Evolutionary conservation across 2,329 filamentous ascomycete genomes (phyloP).

Genomic region (Fusarium praegraminearum): DNA sequence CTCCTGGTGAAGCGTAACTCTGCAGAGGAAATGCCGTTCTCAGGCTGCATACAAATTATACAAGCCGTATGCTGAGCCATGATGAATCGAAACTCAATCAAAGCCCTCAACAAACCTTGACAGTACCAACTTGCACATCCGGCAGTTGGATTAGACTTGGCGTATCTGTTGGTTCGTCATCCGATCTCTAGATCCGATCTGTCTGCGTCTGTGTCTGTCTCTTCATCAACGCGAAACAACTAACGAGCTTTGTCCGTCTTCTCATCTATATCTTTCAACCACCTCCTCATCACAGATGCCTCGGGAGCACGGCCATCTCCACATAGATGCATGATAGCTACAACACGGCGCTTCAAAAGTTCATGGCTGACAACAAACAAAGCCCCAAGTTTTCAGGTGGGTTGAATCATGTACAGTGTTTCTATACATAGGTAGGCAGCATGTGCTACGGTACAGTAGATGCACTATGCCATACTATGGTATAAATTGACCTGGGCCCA

Average conservation of each 20-base stretch:
- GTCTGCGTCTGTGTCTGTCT: not conserved
- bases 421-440: not conserved
- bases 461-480: not conserved
- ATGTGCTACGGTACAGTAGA: conserved; percentile 8
- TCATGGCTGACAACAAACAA: conserved; percentile 30
- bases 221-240: conserved; percentile 28
- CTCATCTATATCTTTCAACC: not conserved
- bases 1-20: conserved; percentile 15
- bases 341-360: conserved; percentile 21
- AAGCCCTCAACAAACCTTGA: not conserved
- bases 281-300: not conserved
- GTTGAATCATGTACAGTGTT: conserved; percentile 10
- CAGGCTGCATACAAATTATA: not conserved
- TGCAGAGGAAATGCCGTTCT: not conserved
- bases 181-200: conserved; percentile 5
- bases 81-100: not conserved
- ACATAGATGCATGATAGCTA: not conserved
- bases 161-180: conserved; percentile 11
- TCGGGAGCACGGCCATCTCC: not conserved
- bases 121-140: not conserved
- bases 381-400: conserved; percentile 19
- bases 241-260: conserved; percentile 14
- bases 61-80: not conserved
- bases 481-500: not conserved
- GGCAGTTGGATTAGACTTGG: not conserved